Percentiles rank a stretch among this genome's conserved stretches.
Conservation (phyloP, 805 yeast genomes). For the Dipodascopsis uninucleata region DNA sequence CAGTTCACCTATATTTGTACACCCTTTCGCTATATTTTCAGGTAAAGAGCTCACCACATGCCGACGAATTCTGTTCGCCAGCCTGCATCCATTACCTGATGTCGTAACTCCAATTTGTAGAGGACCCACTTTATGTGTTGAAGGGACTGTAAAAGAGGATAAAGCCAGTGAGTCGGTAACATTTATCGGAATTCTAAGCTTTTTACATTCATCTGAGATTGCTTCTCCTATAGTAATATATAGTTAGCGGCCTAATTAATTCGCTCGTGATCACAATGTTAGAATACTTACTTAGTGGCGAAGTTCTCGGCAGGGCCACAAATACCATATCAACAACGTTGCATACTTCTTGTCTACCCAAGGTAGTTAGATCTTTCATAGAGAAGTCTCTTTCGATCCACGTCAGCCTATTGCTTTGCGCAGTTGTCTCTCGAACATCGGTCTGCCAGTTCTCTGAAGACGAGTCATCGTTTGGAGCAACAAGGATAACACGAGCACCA, state of each 20-base stretch:
- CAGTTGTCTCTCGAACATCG: constrained; percentile 2
- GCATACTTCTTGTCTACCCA: constrained; percentile 63
- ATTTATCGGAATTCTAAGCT: constrained; percentile 75
- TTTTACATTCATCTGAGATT: constrained; percentile 52
- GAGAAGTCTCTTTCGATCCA: constrained; percentile 40
- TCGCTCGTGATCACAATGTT: neutral
- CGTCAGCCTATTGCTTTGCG: constrained; percentile 7
- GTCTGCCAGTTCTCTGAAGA: constrained; percentile 6
- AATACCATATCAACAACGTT: constrained; percentile 72
- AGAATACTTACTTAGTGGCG: constrained; percentile 5
- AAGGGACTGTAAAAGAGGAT: constrained; percentile 72
- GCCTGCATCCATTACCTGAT: constrained; percentile 81
- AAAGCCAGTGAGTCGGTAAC: constrained; percentile 67
- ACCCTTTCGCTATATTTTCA: constrained; percentile 60
- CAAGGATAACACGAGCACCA: constrained; percentile 20
- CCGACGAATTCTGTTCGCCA: constrained; percentile 75
- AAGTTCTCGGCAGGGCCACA: constrained; percentile 46
- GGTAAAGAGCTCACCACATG: constrained; percentile 66
- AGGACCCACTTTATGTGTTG: constrained; percentile 66
- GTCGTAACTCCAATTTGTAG: constrained; percentile 83
- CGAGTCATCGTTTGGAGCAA: constrained; percentile 9
- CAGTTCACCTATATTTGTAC: constrained; percentile 65
- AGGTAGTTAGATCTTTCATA: constrained; percentile 45
- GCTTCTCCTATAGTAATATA: constrained; percentile 35
- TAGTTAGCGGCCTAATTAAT: no score